phyloP scores from a whole-genome alignment of 495 filamentous ascomycete genomes.

The Penicillium odoratum region DNA sequence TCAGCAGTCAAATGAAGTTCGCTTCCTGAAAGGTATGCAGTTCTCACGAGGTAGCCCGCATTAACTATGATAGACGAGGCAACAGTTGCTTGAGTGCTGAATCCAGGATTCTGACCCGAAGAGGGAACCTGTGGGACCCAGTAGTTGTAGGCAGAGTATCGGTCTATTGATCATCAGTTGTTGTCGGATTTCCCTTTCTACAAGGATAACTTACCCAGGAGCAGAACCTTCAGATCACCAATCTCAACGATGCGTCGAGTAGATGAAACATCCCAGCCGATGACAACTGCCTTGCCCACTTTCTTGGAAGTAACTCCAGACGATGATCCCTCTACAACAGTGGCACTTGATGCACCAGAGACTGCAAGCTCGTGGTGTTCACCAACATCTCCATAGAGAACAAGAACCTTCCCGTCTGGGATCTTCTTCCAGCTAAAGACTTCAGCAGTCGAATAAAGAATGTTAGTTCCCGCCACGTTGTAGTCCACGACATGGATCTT shows the following conservation, averaged over 20 bases:
- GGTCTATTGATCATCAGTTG: constrained; percentile 39
- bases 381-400: constrained; percentile 68
- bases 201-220: constrained; percentile 41
- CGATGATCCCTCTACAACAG: constrained; percentile 50
- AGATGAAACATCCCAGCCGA: constrained; percentile 57
- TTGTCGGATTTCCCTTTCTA: too few relatives aligned
- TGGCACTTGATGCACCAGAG: constrained; percentile 36
- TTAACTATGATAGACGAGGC: constrained; percentile 62
- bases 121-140: constrained; percentile 60
- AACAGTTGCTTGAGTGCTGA: constrained; percentile 37
- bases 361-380: constrained; percentile 72
- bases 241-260: constrained; percentile 56
- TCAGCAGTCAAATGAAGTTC: constrained; percentile 65
- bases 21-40: constrained; percentile 49
- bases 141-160: constrained; percentile 75
- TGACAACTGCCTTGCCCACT: constrained; percentile 45
- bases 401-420: constrained; percentile 57
- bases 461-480: constrained; percentile 57
- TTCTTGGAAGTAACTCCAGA: constrained; percentile 42
- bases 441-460: constrained; percentile 76
- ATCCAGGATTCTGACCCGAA: constrained; percentile 34
- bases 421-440: constrained; percentile 71
- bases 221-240: constrained; percentile 54
- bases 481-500: constrained; percentile 78
- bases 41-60: constrained; percentile 74